Conservation (phyloP, 164 flowering plant species). For the Chimonanthus salicifolius region DNA sequence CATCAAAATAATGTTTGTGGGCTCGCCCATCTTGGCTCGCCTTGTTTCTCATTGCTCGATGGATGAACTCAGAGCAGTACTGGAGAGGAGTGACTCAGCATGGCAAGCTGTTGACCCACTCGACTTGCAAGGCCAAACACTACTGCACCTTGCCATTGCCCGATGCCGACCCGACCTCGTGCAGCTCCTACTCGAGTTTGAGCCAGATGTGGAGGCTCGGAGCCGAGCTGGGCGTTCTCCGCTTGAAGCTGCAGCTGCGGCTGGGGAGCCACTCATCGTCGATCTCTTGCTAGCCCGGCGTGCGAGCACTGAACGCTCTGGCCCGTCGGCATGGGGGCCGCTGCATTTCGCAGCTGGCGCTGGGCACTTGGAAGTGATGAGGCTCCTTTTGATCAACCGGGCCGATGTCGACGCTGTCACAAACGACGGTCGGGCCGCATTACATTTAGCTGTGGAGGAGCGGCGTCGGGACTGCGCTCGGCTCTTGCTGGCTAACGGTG, state of each 20-base stretch:
- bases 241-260: slow-evolving; percentile 50
- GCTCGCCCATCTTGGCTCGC: slow-evolving; percentile 45
- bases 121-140: slow-evolving; percentile 43
- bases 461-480: slow-evolving; percentile 48
- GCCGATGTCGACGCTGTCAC: slow-evolving; percentile 42
- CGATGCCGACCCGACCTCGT: slow-evolving; percentile 58
- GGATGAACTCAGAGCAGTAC: slow-evolving; percentile 62
- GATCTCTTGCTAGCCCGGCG: slow-evolving; percentile 56
- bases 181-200: slow-evolving; percentile 60
- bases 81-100: slow-evolving; percentile 46
- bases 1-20: slow-evolving; percentile 56
- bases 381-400: slow-evolving; percentile 52
- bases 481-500: slow-evolving; percentile 46
- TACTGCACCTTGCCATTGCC: slow-evolving; percentile 61
- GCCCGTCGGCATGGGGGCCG: slow-evolving; percentile 40
- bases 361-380: slow-evolving; percentile 55
- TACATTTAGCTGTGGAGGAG: slow-evolving; percentile 59
- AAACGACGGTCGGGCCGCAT: slow-evolving; percentile 51
- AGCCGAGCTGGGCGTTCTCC: slow-evolving; percentile 46
- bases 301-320: slow-evolving; percentile 40
- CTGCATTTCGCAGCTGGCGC: slow-evolving; percentile 50
- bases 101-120: slow-evolving; percentile 50
- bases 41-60: slow-evolving; percentile 44
- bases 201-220: slow-evolving; percentile 42
- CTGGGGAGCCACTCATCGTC: slow-evolving; percentile 61